A percentile compares a stretch with the other conserved stretches of the same genome.
phyloP scores from a whole-genome alignment of 371 early-diverging fungal genomes.

The Actinomortierella ambigua region DNA sequence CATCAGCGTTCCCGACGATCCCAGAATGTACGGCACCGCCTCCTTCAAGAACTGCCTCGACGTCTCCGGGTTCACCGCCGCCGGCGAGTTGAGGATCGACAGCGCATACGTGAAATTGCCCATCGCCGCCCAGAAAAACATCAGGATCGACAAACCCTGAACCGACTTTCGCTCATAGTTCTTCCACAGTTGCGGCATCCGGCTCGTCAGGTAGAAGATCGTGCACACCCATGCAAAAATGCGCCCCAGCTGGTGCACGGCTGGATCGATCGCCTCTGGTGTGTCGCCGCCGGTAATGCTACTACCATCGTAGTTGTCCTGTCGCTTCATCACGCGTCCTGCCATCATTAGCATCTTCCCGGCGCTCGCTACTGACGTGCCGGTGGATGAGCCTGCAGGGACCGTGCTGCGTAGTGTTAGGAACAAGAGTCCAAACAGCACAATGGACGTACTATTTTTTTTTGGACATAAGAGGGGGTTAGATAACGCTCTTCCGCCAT shows the following conservation, averaged over 20 bases:
- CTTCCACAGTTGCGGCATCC: constrained; percentile 73
- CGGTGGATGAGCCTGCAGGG: constrained; percentile 7
- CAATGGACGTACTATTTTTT: constrained; percentile 35
- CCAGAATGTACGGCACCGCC: constrained; percentile 71
- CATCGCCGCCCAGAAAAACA: constrained; percentile 75
- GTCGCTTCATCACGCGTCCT: constrained; percentile 28
- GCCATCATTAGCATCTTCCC: background rate
- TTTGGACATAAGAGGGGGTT: too few relatives aligned
- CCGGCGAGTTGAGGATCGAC: constrained; percentile 55
- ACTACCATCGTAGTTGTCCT: background rate
- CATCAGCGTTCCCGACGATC: constrained; percentile 66
- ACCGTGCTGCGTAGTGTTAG: constrained; percentile 26
- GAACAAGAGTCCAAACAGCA: constrained; percentile 33
- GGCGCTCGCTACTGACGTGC: background rate
- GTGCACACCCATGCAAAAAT: constrained; percentile 74
- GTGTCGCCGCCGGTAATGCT: constrained; percentile 3
- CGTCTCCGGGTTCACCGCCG: constrained; percentile 52
- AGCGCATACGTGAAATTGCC: constrained; percentile 75
- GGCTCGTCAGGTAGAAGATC: constrained; percentile 65
- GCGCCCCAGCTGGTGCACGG: constrained; percentile 53
- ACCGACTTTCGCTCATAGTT: constrained; percentile 64
- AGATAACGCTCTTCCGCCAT: too few relatives aligned
- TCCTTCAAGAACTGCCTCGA: constrained; percentile 50
- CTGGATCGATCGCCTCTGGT: constrained; percentile 8
- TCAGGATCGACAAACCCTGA: constrained; percentile 67